Evolutionary conservation across 192 early-diverging fungal species (phyloP), one percentile per base, ranked within the genome.

Genomic region (Coemansia sp.): DNA sequence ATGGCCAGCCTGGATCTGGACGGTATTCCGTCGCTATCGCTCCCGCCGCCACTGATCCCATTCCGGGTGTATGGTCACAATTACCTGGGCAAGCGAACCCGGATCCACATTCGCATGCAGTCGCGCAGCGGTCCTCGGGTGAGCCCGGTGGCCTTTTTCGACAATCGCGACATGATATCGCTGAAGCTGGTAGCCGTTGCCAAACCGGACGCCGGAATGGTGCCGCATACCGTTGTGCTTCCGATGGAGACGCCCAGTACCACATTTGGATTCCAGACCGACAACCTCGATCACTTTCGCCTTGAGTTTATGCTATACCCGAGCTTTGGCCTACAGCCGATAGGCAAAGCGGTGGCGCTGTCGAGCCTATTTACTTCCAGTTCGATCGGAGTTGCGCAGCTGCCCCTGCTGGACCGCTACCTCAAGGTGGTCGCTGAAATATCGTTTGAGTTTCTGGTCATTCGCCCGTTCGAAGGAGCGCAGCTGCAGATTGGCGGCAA

Each of bases 51-150:
- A 8, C 93, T 99, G 27, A 92, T 99, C 50, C 97, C 97, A 3
- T 91, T 99, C 81, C 81, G 94, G 17, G 93, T 95, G 41, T 99
- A 99, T 64, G 97, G 97, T 5, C 97, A 99, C 80, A 93, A 91
- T 52, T 99, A 93, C 64, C 69, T 99, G 22, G 92, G 95, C 54
- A 87, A 90, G 59, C 90, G 90, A 52, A 86, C 81, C 40, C 87
- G 92, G 55, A 76, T 99, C 28, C 90, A 93, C 62, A 72, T 99
- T 43, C 62, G 66, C 23, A 75, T 43, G 81, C 82, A 26, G 51
- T 85, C 53, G 73, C 82, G 27, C 65, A 85, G 51, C 71, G 70
- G 47, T 27, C 43, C 36, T 2, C 55, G 58, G 25, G 53, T 35
- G 4, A 49, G 58, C 15, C 75, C 70, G 15, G 57, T 73, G n/a